These are phyloP conservation scores for Candida sp. DNA, from an alignment of 1,139 yeast genomes.

Conservation along the genomic window DNA sequence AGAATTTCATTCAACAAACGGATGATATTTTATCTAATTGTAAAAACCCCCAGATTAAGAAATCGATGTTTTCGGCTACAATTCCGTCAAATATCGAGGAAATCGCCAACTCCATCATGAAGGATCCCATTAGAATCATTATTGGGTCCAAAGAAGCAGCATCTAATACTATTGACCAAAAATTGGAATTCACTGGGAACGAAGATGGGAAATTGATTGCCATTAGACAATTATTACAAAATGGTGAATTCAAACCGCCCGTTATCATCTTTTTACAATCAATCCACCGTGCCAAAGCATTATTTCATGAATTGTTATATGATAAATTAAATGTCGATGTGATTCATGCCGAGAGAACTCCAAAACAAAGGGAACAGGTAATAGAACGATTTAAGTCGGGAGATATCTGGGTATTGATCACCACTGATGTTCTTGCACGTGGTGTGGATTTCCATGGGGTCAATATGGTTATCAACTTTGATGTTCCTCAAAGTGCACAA, in stretches of 20 bases:
- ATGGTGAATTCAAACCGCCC: slow-evolving; percentile 90
- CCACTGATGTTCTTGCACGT: slow-evolving; percentile 94
- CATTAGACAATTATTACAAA: slow-evolving; percentile 80
- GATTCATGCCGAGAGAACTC: slow-evolving; percentile 93
- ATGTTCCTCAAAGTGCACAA: slow-evolving; percentile 92
- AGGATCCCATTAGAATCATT: slow-evolving; percentile 78
- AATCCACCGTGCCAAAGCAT: slow-evolving; percentile 90
- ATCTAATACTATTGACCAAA: slow-evolving; percentile 77
- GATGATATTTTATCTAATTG: slow-evolving; percentile 79
- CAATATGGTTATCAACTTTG: slow-evolving; percentile 90
- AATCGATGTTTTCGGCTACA: slow-evolving; percentile 92
- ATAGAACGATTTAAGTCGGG: slow-evolving; percentile 85
- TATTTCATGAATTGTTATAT: slow-evolving; percentile 86
- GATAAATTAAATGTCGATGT: slow-evolving; percentile 93
- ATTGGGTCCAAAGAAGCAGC: slow-evolving; percentile 97
- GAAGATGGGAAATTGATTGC: slow-evolving; percentile 95
- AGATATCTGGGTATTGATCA: slow-evolving; percentile 92
- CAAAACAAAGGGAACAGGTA: slow-evolving; percentile 80
- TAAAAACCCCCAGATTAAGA: slow-evolving; percentile 49
- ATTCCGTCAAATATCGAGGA: slow-evolving; percentile 93
- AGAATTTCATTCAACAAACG: slow-evolving; percentile 88
- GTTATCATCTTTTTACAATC: slow-evolving; percentile 90
- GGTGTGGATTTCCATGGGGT: slow-evolving; percentile 99
- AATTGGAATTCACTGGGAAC: slow-evolving; percentile 81
- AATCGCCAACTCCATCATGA: slow-evolving; percentile 82